Evolutionary conservation across 1,139 yeast genomes (phyloP).

Genomic region (Scheffersomyces insectosa): DNA sequence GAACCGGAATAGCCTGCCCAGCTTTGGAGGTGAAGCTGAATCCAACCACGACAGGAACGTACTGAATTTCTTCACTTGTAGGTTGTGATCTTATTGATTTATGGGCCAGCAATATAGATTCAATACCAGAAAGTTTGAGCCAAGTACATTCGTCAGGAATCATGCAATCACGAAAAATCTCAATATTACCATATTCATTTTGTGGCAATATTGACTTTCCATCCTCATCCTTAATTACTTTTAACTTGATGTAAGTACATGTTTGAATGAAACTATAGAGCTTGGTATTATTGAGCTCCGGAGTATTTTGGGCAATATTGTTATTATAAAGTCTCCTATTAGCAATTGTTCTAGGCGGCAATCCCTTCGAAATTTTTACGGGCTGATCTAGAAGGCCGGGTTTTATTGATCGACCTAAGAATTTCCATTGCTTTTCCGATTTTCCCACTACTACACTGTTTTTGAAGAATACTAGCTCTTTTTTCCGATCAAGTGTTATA

Average conservation of each 20-base stretch:
- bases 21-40: constrained; percentile 27
- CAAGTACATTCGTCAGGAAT: constrained; percentile 34
- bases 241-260: constrained; percentile 24
- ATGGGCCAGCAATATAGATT: constrained; percentile 18
- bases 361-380: constrained; percentile 21
- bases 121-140: constrained; percentile 28
- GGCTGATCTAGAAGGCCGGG: constrained; percentile 20
- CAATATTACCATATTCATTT: constrained; percentile 38
- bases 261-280: constrained; percentile 36
- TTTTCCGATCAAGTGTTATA: constrained; percentile 15
- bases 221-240: constrained; percentile 7
- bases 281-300: constrained; percentile 22
- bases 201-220: constrained; percentile 22
- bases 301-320: constrained; percentile 19
- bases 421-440: constrained; percentile 42
- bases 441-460: constrained; percentile 30
- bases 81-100: constrained; percentile 9
- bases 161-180: constrained; percentile 33
- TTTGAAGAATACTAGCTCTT: constrained; percentile 25
- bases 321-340: constrained; percentile 20
- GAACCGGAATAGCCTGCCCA: constrained; percentile 32
- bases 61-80: constrained; percentile 14
- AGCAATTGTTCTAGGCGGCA: constrained; percentile 26
- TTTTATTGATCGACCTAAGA: constrained; percentile 34
- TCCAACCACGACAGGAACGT: constrained; percentile 38